Evolutionary conservation across 768 basidiomycete genomes (phyloP).

Genomic region (Boletus speciosus): DNA sequence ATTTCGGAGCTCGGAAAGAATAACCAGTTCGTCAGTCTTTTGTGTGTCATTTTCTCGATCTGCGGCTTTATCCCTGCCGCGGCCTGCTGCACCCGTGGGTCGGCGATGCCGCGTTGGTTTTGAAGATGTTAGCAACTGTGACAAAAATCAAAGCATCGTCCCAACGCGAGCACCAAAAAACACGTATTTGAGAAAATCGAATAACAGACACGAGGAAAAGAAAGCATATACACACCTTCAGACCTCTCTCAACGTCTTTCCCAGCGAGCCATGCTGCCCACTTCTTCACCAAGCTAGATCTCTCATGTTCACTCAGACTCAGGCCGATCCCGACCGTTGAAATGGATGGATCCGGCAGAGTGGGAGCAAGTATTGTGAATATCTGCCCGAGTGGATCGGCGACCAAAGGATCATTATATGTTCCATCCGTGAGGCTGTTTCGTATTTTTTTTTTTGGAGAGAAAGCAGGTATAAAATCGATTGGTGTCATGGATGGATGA

Average conservation of each 20-base stretch:
- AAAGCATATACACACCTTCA: constrained; percentile 49
- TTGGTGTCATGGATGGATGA: background rate
- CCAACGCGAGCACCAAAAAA: background rate
- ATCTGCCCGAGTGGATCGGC: constrained; percentile 28
- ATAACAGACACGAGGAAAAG: background rate
- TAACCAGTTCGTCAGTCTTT: constrained; percentile 21
- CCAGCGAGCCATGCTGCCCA: constrained; percentile 83
- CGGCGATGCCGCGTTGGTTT: constrained; percentile 18
- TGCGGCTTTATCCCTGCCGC: constrained; percentile 19
- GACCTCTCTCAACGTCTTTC: constrained; percentile 62
- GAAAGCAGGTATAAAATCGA: background rate
- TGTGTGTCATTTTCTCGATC: constrained; percentile 23
- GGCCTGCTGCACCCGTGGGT: constrained; percentile 17
- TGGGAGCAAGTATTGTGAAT: constrained; percentile 23
- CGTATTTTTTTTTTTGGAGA: background rate
- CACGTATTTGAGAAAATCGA: background rate
- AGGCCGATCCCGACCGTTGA: background rate
- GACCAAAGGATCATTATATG: constrained; percentile 20
- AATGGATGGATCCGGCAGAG: constrained; percentile 4
- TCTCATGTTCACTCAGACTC: constrained; percentile 28
- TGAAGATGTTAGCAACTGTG: constrained; percentile 23
- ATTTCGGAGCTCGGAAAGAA: constrained; percentile 30
- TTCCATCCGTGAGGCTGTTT: constrained; percentile 27
- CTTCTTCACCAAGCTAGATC: constrained; percentile 59
- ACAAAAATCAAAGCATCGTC: background rate